Conservation (phyloP, 768 basidiomycete species). For the Calvatia gigantea region DNA sequence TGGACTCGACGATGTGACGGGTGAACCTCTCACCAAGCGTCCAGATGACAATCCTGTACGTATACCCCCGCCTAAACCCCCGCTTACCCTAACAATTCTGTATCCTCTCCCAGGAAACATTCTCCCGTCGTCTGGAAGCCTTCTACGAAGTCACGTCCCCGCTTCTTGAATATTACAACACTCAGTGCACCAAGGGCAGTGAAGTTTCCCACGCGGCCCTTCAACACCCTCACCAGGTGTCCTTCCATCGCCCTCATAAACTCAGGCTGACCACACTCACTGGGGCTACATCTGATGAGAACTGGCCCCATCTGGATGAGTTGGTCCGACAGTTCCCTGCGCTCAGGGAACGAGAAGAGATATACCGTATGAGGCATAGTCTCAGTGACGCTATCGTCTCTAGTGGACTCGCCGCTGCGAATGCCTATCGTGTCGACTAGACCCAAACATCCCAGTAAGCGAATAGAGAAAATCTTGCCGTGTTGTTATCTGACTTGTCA, state of each 20-base stretch:
- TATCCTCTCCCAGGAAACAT: constrained; percentile 55
- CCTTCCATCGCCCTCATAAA: constrained; percentile 41
- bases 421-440: constrained; percentile 4
- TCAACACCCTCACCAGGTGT: constrained; percentile 50
- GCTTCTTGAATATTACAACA: constrained; percentile 67
- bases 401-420: constrained; percentile 20
- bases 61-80: constrained; percentile 13
- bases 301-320: constrained; percentile 80
- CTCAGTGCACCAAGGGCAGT: constrained; percentile 25
- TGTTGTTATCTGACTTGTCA: neutral
- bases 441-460: constrained; percentile 1
- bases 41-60: constrained; percentile 88
- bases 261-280: constrained; percentile 57
- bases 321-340: constrained; percentile 57
- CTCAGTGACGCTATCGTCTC: constrained; percentile 52
- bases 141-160: constrained; percentile 84
- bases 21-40: constrained; percentile 82
- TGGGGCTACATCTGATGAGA: constrained; percentile 81
- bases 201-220: constrained; percentile 26
- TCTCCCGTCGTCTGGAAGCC: constrained; percentile 67
- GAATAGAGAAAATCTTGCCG: neutral
- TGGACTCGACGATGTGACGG: constrained; percentile 83
- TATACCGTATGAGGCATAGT: constrained; percentile 42
- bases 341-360: constrained; percentile 47
- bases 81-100: constrained; percentile 10